Evolutionary conservation across 495 filamentous ascomycete species (phyloP), one percentile per base, ranked within the genome.

Genomic region (Melanomma pulvis-pyrius): DNA sequence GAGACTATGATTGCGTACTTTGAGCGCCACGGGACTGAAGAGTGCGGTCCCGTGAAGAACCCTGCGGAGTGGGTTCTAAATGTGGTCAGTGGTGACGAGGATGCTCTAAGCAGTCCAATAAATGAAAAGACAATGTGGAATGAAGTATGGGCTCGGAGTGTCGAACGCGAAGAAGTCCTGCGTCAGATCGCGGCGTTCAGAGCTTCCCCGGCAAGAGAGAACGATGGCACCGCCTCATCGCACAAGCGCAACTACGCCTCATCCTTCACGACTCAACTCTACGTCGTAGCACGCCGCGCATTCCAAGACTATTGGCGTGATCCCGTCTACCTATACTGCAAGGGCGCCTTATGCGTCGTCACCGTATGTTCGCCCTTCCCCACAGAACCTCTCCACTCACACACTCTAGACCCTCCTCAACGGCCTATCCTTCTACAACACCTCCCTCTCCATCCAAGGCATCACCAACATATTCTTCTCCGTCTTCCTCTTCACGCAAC

Each of bases 41-140:
- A 47, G 15, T 66, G 55, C 26, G 32, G 28, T 13, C 5, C 19
- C 28, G 15, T 28, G 22, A n/a, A 50, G 29, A 68, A 68, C 28
- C 63, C 63, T 13, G 65, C 65, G 1, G 65, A 68, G 22, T 68
- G 65, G 59, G 36, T 68, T 3, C 36, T 67, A 3, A 26, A 61
- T 58, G 44, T 61, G n/a, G n/a, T n/a, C n/a, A n/a, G n/a, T n/a
- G n/a, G n/a, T n/a, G n/a, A n/a, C n/a, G n/a, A n/a, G 5, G 48
- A 25, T n/a, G 24, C 21, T 13, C 24, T n/a, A n/a, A n/a, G n/a
- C n/a, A n/a, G n/a, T n/a, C n/a, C n/a, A n/a, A n/a, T n/a, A n/a
- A n/a, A n/a, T n/a, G n/a, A n/a, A n/a, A n/a, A n/a, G n/a, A n/a
- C n/a, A n/a, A n/a, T n/a, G n/a, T n/a, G n/a, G n/a, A n/a, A n/a